Evolutionary conservation across 2,329 filamentous ascomycete species (phyloP).

Genomic region (Cladosporium sp.): DNA sequence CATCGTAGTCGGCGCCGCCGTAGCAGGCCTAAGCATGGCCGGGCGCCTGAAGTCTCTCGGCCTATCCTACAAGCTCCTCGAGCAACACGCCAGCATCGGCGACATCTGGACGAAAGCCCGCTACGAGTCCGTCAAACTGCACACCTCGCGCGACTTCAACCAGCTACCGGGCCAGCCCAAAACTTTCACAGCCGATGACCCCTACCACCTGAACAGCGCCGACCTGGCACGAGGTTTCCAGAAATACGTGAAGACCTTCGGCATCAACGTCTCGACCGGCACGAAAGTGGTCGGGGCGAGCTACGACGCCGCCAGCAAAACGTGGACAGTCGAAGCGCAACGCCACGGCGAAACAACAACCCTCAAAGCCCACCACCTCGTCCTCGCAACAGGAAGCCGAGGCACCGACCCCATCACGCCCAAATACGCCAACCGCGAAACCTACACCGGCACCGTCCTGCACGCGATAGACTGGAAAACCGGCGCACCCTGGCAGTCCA

Average conservation of each 20-base stretch:
- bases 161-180: conserved; percentile 27
- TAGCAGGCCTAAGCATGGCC: conserved; percentile 39
- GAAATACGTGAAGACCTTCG: conserved; percentile 32
- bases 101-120: conserved; percentile 40
- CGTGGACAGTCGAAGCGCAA: conserved; percentile 30
- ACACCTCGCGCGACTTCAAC: conserved; percentile 36
- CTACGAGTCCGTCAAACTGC: conserved; percentile 40
- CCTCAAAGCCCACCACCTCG: conserved; percentile 24
- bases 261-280: conserved; percentile 37
- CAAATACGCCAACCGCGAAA: conserved; percentile 7
- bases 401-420: conserved; percentile 21
- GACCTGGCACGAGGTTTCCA: conserved; percentile 27
- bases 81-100: conserved; percentile 37
- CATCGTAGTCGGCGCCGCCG: conserved; percentile 38
- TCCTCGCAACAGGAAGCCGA: conserved; percentile 30
- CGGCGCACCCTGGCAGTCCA: conserved; percentile 34
- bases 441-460: conserved; percentile 33
- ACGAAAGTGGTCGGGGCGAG: conserved; percentile 33
- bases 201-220: conserved; percentile 8
- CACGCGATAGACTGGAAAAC: conserved; percentile 32
- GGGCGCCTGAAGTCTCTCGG: conserved; percentile 42
- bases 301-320: conserved; percentile 32
- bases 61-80: conserved; percentile 39
- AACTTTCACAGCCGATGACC: conserved; percentile 12
- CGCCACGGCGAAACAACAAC: conserved; percentile 1